These are phyloP conservation scores for Gloeopeniophorella convolvens DNA, from an alignment of 768 basidiomycete genomes.

Conservation along the genomic window DNA sequence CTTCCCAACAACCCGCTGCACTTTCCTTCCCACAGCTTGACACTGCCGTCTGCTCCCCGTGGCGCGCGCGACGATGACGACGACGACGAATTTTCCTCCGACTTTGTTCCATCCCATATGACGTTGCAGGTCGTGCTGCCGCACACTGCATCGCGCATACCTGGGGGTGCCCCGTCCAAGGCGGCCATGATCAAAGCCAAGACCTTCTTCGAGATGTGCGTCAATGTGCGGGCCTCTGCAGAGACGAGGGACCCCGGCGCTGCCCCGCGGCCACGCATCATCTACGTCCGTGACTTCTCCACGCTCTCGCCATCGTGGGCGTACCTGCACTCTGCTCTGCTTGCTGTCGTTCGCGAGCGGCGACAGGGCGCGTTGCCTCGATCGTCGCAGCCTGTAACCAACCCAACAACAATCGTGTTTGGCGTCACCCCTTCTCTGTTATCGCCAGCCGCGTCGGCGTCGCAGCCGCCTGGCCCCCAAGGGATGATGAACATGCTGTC, in stretches of 20 bases:
- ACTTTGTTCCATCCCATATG: slow-evolving; percentile 37
- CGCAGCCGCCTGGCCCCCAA: slow-evolving; percentile 26
- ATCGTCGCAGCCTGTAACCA: slow-evolving; percentile 50
- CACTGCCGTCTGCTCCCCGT: slow-evolving; percentile 27
- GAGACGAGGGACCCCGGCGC: slow-evolving; percentile 18
- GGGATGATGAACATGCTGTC: slow-evolving; percentile 41
- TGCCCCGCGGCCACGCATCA: slow-evolving; percentile 52
- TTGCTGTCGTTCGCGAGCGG: slow-evolving; percentile 70
- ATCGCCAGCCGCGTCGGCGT: slow-evolving; percentile 32
- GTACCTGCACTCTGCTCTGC: slow-evolving; percentile 75
- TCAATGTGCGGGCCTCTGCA: slow-evolving; percentile 47
- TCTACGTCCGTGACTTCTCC: slow-evolving; percentile 80
- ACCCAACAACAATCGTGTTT: slow-evolving; percentile 79
- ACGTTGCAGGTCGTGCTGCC: slow-evolving; percentile 39
- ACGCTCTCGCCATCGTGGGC: slow-evolving; percentile 67
- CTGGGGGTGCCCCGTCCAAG: slow-evolving; percentile 3
- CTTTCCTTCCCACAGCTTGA: slow-evolving; percentile 34
- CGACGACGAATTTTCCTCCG: slow-evolving; percentile 41
- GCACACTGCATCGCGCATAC: slow-evolving; percentile 21
- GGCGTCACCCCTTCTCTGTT: slow-evolving; percentile 79
- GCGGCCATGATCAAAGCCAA: slow-evolving; percentile 41
- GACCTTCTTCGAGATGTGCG: slow-evolving; percentile 68
- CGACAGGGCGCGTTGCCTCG: slow-evolving; percentile 59
- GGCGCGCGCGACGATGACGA: slow-evolving; percentile 35
- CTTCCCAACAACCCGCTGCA: slow-evolving; percentile 74